Conservation (phyloP, 257 asterid genomes). For the Solanum virginianum region DNA sequence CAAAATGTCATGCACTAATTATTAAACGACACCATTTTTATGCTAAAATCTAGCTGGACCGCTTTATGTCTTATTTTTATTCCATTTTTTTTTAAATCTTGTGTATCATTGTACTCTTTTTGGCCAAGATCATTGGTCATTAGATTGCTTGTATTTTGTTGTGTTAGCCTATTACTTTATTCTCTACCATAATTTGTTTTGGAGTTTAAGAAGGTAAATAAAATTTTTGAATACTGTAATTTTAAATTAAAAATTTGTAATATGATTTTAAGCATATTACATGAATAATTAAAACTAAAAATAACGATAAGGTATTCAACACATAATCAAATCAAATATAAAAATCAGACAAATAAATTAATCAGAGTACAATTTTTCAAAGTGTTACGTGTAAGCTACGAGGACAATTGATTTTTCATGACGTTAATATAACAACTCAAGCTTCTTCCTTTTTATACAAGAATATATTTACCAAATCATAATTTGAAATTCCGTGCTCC, state of each 20-base stretch:
- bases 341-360: too few species aligned
- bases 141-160: not conserved
- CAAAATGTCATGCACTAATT: not conserved
- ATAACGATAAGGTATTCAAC: too few species aligned
- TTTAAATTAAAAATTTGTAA: not conserved
- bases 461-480: too few species aligned
- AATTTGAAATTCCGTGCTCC: not conserved
- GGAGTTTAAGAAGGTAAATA: not conserved
- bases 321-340: too few species aligned
- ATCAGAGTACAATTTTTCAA: not conserved
- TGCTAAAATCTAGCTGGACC: not conserved
- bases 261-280: too few species aligned
- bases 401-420: not conserved
- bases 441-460: not conserved
- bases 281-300: too few species aligned
- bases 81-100: not conserved
- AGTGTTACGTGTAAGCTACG: not conserved
- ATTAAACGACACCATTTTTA: not conserved
- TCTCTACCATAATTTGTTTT: not conserved
- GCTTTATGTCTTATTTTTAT: not conserved
- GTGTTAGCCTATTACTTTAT: not conserved
- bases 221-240: rapidly evolving
- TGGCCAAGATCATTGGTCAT: not conserved
- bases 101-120: not conserved
- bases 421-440: not conserved